A percentile compares a stretch with the other conserved stretches of the same genome.
phyloP scores from a whole-genome alignment of 1,139 yeast species.

The Tardiomyces blankii region DNA sequence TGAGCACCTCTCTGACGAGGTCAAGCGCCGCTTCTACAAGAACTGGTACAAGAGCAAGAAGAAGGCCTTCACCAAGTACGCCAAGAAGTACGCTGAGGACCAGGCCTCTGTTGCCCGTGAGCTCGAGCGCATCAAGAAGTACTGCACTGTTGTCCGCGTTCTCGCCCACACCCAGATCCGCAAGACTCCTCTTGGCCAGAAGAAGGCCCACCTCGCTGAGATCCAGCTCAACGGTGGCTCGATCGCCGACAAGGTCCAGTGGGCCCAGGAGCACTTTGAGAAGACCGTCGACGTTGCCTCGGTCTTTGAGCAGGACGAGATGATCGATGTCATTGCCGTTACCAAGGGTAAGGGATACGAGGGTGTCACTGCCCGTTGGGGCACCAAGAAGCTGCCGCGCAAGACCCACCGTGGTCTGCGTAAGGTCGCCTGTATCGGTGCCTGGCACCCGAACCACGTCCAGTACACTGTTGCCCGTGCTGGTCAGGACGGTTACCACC shows the following conservation, averaged over 20 bases:
- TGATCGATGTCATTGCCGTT: constrained; percentile 97
- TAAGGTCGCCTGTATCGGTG: constrained; percentile 99
- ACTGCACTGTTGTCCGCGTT: constrained; percentile 98
- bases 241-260: constrained; percentile 90
- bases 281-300: constrained; percentile 94
- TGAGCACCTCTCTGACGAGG: constrained; percentile 98
- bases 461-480: constrained; percentile 99
- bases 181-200: constrained; percentile 98
- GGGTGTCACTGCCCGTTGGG: constrained; percentile 99
- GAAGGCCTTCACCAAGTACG: constrained; percentile 99
- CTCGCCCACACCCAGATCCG: constrained; percentile 99
- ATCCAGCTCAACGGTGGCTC: constrained; percentile 99
- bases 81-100: constrained; percentile 93
- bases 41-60: constrained; percentile 99
- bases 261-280: constrained; percentile 99
- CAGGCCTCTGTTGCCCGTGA: constrained; percentile 88
- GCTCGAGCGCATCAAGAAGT: constrained; percentile 97
- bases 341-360: constrained; percentile 99
- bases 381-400: constrained; percentile 99
- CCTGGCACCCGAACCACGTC: constrained; percentile 99
- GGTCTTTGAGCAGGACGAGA: constrained; percentile 97
- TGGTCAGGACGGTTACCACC: constrained; percentile 99
- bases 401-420: constrained; percentile 99
- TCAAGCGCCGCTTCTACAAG: constrained; percentile 99
- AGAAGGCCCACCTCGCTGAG: constrained; percentile 99